A percentile compares a stretch with the other conserved stretches of the same genome.
phyloP scores from a whole-genome alignment of 2,329 filamentous ascomycete species.

The Calonectria hongkongensis region DNA sequence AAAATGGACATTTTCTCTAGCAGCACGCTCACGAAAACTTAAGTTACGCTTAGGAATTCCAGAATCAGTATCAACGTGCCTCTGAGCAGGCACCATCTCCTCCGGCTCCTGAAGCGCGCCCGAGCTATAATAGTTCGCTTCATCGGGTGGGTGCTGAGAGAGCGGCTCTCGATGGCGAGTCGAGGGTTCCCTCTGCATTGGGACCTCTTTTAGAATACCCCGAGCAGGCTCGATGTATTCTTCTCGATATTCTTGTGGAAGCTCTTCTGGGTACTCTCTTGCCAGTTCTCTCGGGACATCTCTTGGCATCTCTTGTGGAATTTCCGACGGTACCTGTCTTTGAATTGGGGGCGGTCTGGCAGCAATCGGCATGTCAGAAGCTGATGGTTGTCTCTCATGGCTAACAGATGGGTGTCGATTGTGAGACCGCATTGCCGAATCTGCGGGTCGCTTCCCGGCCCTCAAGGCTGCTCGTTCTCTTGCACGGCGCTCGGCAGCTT shows the following conservation, averaged over 20 bases:
- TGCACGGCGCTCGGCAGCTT: constrained; percentile 86
- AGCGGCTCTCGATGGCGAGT: constrained; percentile 47
- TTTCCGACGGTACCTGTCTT: constrained; percentile 44
- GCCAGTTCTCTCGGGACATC: constrained; percentile 38
- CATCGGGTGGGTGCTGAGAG: constrained; percentile 46
- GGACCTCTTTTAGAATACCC: constrained; percentile 29
- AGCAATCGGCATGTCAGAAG: constrained; percentile 40
- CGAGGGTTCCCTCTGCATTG: constrained; percentile 47
- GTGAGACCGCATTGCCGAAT: constrained; percentile 47
- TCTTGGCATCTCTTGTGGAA: constrained; percentile 32
- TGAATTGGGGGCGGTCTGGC: constrained; percentile 41
- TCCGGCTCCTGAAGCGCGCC: constrained; percentile 50
- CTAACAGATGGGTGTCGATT: constrained; percentile 51
- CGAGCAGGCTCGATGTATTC: constrained; percentile 43
- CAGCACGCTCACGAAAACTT: constrained; percentile 77
- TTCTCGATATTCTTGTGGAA: constrained; percentile 39
- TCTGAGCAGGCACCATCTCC: constrained; percentile 39
- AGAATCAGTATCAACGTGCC: constrained; percentile 50
- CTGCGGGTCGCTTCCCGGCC: constrained; percentile 52
- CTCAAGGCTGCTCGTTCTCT: constrained; percentile 75
- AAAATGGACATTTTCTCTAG: constrained; percentile 64
- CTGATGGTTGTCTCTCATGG: constrained; percentile 46
- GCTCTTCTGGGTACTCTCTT: constrained; percentile 44
- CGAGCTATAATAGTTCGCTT: constrained; percentile 48
- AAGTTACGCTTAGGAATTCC: constrained; percentile 71